Base-by-base conservation (phyloP, 208 protist species). In the Leishmania martiniquensis region DNA sequence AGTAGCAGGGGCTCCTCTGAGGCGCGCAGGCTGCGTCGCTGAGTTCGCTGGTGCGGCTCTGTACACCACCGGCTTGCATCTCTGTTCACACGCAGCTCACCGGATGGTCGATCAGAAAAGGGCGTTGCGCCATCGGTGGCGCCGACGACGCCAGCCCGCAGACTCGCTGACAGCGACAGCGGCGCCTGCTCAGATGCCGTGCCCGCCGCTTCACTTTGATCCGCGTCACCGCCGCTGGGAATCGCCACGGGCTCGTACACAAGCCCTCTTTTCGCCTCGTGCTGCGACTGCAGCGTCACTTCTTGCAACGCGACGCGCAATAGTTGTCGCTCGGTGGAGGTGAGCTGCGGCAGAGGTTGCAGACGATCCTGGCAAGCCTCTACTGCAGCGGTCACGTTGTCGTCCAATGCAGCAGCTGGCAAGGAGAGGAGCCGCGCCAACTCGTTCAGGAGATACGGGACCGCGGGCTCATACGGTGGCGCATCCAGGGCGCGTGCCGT, bases 271-370 rank as follows among this genome's bases (percentile, higher is more conserved):
- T 42, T 20, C 15, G n/a, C 29, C 4, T 37, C 54, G 47, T 49
- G 29, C 15, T 25, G 34, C 52, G 66, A 32, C 20, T n/a, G 63
- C 57, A 49, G 17, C 32, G 60, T 68, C 25, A 78, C 67, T 44
- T 57, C 72, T 9, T 77, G 78, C 5, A 89, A 60, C 17, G 82
- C 78, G 1, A 57, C 49, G 57, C 85, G 85, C 34, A 89, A 69
- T 77, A 86, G 70, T 37, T 78, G 78, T 29, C 82, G 85, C 74
- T 89, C 82, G n/a, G 73, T 59, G 29, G 55, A 66, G 45, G 82
- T 84, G 22, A 88, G 49, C 22, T 75, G 54, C 54, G 42, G 54
- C 63, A 76, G 57, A 37, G 62, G 54, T 4, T 52, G 76, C 32
- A 12, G 10, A 20, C 34, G 20, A 2, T 1, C 54, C 9, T 15